A percentile compares a stretch with the other conserved stretches of the same genome.
These are phyloP conservation scores for Astrephomene gubernaculifera DNA, from an alignment of 139 green algal species.

Conservation along the genomic window DNA sequence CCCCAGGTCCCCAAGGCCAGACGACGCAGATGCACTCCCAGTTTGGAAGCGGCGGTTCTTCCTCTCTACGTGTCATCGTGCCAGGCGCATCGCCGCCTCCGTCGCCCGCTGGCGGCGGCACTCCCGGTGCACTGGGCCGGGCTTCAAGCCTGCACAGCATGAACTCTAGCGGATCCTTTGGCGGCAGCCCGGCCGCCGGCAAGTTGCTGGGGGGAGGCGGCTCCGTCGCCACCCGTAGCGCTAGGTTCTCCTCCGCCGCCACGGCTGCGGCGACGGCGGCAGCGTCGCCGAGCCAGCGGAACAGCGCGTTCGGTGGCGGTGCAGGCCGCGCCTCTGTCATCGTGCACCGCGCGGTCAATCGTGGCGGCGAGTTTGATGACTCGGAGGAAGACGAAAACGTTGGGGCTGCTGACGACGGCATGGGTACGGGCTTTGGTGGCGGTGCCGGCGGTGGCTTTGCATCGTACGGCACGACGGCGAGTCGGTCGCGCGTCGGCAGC, in stretches of 20 bases:
- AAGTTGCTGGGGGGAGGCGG: neutral
- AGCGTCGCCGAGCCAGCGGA: neutral
- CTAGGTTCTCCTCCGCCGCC: neutral
- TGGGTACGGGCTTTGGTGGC: neutral
- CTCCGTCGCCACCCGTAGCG: neutral
- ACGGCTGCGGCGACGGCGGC: neutral
- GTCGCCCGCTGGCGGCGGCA: neutral
- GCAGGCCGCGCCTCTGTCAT: neutral
- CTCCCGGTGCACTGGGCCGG: neutral
- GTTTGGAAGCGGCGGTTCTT: too few relatives aligned
- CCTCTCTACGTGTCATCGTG: too few relatives aligned
- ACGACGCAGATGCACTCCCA: too few relatives aligned
- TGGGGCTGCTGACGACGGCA: neutral
- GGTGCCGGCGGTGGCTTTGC: neutral
- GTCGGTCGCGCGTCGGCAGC: too few relatives aligned
- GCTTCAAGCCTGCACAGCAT: conserved; percentile 1
- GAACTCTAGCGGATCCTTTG: neutral
- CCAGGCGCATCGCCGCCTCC: neutral
- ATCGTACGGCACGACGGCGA: too few relatives aligned
- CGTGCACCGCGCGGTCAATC: neutral
- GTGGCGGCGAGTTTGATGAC: conserved; percentile 14
- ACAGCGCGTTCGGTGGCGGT: neutral
- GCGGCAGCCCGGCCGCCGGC: neutral
- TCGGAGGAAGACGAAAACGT: conserved; percentile 20
- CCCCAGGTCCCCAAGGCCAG: too few relatives aligned